Evolutionary conservation across 345 rosid genomes (phyloP).

Genomic region (Aquilaria sinensis): DNA sequence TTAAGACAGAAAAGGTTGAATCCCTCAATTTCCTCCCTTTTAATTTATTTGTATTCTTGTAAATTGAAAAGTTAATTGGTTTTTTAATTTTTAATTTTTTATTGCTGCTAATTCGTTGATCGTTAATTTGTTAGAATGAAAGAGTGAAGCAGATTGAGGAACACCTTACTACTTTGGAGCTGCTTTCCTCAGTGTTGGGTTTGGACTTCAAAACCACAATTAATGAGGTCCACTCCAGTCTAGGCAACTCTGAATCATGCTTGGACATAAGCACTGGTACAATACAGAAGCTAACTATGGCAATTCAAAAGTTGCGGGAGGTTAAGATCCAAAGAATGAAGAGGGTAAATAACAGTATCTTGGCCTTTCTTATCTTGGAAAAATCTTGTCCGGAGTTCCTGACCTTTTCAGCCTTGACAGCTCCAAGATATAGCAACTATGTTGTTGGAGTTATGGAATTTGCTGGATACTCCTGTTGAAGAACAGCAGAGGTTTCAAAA

Average conservation of each 20-base stretch:
- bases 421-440: slow-evolving; percentile 89
- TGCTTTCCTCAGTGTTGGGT: slow-evolving; percentile 61
- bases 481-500: slow-evolving; percentile 82
- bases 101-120: neutral
- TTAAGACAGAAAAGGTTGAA: slow-evolving; percentile 64
- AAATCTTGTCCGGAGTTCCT: slow-evolving; percentile 1
- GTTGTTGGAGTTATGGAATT: slow-evolving; percentile 85
- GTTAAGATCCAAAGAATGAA: slow-evolving; percentile 77
- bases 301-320: slow-evolving; percentile 46
- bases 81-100: neutral
- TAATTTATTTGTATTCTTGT: neutral
- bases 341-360: slow-evolving; percentile 35
- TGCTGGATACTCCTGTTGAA: slow-evolving; percentile 92
- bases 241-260: slow-evolving; percentile 41
- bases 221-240: slow-evolving; percentile 44
- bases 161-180: slow-evolving; percentile 33
- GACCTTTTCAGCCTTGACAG: slow-evolving; percentile 30
- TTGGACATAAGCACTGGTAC: slow-evolving; percentile 45
- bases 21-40: neutral
- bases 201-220: slow-evolving; percentile 47
- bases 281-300: slow-evolving; percentile 38
- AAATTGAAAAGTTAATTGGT: neutral
- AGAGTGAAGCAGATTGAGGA: slow-evolving; percentile 54
- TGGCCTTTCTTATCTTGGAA: neutral
- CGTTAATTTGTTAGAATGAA: slow-evolving; percentile 34